Conservation (phyloP, 768 basidiomycete genomes). For the Suillus plorans region DNA sequence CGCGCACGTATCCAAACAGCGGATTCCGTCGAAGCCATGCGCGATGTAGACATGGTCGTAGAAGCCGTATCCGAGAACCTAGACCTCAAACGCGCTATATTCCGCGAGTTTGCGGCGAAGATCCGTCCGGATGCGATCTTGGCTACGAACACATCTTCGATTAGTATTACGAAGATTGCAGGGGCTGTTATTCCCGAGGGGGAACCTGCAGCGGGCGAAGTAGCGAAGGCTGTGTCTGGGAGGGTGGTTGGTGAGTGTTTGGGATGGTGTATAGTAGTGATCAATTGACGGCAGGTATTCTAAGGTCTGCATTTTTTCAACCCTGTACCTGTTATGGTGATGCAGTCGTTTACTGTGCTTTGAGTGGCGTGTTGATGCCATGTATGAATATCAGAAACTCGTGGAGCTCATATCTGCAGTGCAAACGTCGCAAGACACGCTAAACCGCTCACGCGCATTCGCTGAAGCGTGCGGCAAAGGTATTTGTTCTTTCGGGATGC, state of each 20-base stretch:
- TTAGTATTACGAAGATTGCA: conserved; percentile 93
- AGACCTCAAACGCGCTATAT: conserved; percentile 75
- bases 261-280: neutral
- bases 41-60: conserved; percentile 88
- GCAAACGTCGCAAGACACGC: conserved; percentile 79
- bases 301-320: conserved; percentile 93
- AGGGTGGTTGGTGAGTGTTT: conserved; percentile 73
- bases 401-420: conserved; percentile 95
- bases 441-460: conserved; percentile 76
- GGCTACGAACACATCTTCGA: conserved; percentile 92
- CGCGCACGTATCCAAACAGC: conserved; percentile 63
- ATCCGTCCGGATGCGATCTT: conserved; percentile 75
- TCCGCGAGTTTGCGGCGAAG: conserved; percentile 65
- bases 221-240: conserved; percentile 61
- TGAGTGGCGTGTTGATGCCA: neutral
- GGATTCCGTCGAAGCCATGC: conserved; percentile 56
- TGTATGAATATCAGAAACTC: conserved; percentile 57
- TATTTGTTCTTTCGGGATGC: conserved; percentile 19
- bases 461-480: conserved; percentile 91
- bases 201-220: conserved; percentile 54
- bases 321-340: conserved; percentile 95
- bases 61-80: conserved; percentile 93
- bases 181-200: conserved; percentile 68
- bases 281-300: conserved; percentile 2
- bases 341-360: neutral